Conservation (phyloP, 108 stramenopile species). For the Cyclostephanos invisitatus region DNA sequence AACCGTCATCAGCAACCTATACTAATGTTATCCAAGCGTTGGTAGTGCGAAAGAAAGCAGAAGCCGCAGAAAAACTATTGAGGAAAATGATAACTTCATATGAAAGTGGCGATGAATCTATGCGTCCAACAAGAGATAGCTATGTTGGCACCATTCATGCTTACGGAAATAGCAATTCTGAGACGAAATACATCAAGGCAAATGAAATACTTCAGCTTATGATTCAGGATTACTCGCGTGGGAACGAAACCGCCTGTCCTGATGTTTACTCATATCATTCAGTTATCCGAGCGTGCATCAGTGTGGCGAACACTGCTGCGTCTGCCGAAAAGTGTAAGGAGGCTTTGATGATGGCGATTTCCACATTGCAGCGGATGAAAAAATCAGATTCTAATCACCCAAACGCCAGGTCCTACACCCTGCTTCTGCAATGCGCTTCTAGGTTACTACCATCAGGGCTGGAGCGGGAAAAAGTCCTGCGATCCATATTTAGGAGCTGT, state of each 20-base stretch:
- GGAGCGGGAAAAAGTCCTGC: slow-evolving; percentile 61
- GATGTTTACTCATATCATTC: slow-evolving; percentile 55
- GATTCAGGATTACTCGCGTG: slow-evolving; percentile 36
- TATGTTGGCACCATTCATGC: slow-evolving; percentile 49
- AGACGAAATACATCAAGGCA: slow-evolving; percentile 23
- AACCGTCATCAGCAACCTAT: slow-evolving; percentile 56
- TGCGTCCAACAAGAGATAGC: slow-evolving; percentile 45
- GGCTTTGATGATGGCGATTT: slow-evolving; percentile 46
- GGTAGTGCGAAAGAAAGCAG: slow-evolving; percentile 38
- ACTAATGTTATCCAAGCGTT: slow-evolving; percentile 78
- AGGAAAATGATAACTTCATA: slow-evolving; percentile 39
- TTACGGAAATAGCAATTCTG: slow-evolving; percentile 30
- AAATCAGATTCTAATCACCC: slow-evolving; percentile 46
- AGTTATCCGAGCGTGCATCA: slow-evolving; percentile 61
- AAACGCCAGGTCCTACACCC: slow-evolving; percentile 62
- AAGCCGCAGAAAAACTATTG: slow-evolving; percentile 39
- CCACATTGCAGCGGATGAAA: slow-evolving; percentile 50
- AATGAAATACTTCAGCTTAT: slow-evolving; percentile 52
- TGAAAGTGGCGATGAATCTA: slow-evolving; percentile 37
- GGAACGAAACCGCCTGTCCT: slow-evolving; percentile 44
- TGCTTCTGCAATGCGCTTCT: slow-evolving; percentile 62
- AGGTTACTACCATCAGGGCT: slow-evolving; percentile 46
- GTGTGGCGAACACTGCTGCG: slow-evolving; percentile 12
- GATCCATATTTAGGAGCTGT: slow-evolving; percentile 65
- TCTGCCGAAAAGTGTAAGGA: slow-evolving; percentile 23